Base-by-base conservation (phyloP, 2,329 filamentous ascomycete genomes). In the Curvularia eragrostidis region DNA sequence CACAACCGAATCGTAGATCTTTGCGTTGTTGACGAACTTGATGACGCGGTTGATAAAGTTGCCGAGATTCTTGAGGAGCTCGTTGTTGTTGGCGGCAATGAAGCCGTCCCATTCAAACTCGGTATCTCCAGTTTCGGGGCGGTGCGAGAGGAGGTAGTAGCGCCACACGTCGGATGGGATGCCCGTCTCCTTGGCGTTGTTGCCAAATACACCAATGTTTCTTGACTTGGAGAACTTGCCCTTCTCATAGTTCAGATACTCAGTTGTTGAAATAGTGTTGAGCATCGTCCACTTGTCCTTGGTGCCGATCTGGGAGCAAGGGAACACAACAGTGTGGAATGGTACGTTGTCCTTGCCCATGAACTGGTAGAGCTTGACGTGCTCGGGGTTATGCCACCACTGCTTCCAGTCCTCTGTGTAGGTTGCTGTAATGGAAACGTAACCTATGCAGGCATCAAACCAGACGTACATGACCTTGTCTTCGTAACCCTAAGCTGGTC, bases 391-490 rank as follows among this genome's bases (percentile, higher is more conserved):
- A 73, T 90, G 88, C 93, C 93, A 97, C 93, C 93, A 97, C 72
- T 91, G 85, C 80, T 96, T 88, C 93, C 93, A 97, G 62, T 96
- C 84, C 43, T 88, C 84, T 5, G 93, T 97, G 77, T 96, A 96
- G 68, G 87, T 93, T 63, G 91, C 91, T 1, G 93, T 97, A 67
- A 97, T 97, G 1, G 92, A 96, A n/a, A 93, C 89, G 75, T 97
- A 97, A 19, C 93, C 93, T 71, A 97, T 95, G 77, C 91, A 95
- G 53, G 91, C 91, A 75, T 96, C 91, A 74, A 97, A 92, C 92
- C 89, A 91, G 59, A 97, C 93, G 72, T 97, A 97, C 65, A 97
- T 87, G 61, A 97, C 94, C 81, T 91, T 91, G 63, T 89, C 83
- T 63, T 89, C 86, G 68, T 88, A 90, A 12, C 84, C 87, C 63